These are phyloP conservation scores for Hypoxylon lienhwacheense DNA, from an alignment of 495 filamentous ascomycete species.

Conservation along the genomic window DNA sequence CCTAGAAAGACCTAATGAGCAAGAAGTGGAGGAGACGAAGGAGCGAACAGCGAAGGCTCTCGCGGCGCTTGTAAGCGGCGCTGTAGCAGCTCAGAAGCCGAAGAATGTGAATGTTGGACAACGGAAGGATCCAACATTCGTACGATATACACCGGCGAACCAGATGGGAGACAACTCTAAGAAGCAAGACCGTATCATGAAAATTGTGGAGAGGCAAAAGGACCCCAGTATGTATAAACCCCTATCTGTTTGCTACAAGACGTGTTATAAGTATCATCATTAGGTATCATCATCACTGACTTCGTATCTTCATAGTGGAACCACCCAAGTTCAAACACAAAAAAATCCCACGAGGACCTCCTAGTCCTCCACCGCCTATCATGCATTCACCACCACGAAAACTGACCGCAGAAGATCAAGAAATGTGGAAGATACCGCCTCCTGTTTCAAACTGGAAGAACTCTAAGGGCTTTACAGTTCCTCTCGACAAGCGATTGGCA, in stretches of 20 bases:
- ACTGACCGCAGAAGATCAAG: slow-evolving; percentile 94
- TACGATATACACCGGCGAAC: slow-evolving; percentile 91
- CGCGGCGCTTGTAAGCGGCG: slow-evolving; percentile 76
- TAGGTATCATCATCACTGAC: slow-evolving; percentile 9
- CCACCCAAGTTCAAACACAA: slow-evolving; percentile 98
- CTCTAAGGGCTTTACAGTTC: slow-evolving; percentile 95
- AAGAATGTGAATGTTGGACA: slow-evolving; percentile 82
- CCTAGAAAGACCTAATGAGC: slow-evolving; percentile 81
- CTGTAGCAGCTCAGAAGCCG: slow-evolving; percentile 88
- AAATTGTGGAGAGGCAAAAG: slow-evolving; percentile 91
- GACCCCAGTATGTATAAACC: slow-evolving; percentile 64
- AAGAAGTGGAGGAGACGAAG: slow-evolving; percentile 77
- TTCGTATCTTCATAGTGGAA: slow-evolving; percentile 61
- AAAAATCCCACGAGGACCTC: slow-evolving; percentile 94
- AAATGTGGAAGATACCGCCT: slow-evolving; percentile 93
- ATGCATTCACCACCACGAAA: slow-evolving; percentile 96
- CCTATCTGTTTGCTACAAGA: neutral
- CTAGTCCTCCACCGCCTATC: slow-evolving; percentile 87
- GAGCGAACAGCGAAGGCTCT: slow-evolving; percentile 88
- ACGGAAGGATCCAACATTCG: slow-evolving; percentile 87
- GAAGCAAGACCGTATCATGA: slow-evolving; percentile 96
- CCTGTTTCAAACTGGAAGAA: slow-evolving; percentile 99
- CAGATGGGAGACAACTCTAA: slow-evolving; percentile 91
- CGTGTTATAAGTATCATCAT: neutral
- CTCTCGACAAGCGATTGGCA: slow-evolving; percentile 94